Evolutionary conservation across 179 eudicot genomes (phyloP), one percentile per base, ranked within the genome.

Genomic region (Silene noctiflora): DNA sequence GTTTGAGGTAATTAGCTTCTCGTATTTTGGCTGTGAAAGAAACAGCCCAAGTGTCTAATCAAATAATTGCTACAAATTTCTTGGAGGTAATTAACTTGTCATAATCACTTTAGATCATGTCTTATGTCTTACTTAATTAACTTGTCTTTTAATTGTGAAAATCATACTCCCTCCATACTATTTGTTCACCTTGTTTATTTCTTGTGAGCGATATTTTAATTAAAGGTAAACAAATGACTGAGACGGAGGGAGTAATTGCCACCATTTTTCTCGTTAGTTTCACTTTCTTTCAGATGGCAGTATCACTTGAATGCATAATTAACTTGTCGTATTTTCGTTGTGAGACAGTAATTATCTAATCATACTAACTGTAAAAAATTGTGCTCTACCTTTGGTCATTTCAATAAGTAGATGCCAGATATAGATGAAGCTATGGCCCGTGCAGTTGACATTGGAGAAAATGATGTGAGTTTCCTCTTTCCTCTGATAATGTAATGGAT

Each of bases 361-460:
- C 20, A 31, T 35, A 29, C 48, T 76, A 33, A 19, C 31, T 31
- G 39, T 33, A 29, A 72, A 61, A 35, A 63, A 3, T 7, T 31
- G 22, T 16, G 65, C 35, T 76, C 14, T 24, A 44, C 6, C 17
- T 59, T 39, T 70, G 56, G 39, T 53, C 22, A 66, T 16, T 65
- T 13, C 46, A 31, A 65, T 75, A 63, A 56, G 51, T 85, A 94
- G 97, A 70, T 85, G 74, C 75, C 92, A 48, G 97, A 89, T 77
- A 88, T 90, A 61, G 99, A 93, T 83, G 99, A 96, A 11, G 98
- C 99, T 81, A 93, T 96, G 96, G 98, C 99, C 48, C 87, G 83
- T 74, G 99, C 99, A 59, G 94, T 96, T 69, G 99, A 96, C 83
- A 96, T 96, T 58, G 97, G 99, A 67, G 98, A 96, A 82, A 90